phyloP scores from a whole-genome alignment of 2,329 filamentous ascomycete species.

The Fusarium goolgardi region DNA sequence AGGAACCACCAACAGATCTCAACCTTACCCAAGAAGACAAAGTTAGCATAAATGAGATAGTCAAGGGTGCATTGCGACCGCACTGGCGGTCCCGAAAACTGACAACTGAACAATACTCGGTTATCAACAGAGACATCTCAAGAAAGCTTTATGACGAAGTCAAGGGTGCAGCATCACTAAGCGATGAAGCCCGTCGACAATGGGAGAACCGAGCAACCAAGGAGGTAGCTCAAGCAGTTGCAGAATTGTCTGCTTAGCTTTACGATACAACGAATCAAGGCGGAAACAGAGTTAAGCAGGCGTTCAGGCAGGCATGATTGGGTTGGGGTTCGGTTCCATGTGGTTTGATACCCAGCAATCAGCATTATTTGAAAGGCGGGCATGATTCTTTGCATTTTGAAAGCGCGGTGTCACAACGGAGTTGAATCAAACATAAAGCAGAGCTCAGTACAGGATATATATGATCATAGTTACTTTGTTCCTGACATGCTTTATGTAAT shows the following conservation, averaged over 20 bases:
- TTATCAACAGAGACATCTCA: conserved; percentile 90
- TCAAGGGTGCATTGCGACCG: conserved; percentile 83
- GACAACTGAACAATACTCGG: conserved; percentile 89
- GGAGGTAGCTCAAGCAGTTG: conserved; percentile 82
- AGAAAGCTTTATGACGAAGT: conserved; percentile 84
- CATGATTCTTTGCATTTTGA: conserved; percentile 46
- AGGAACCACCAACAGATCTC: conserved; percentile 75
- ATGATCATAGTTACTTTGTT: conserved; percentile 24
- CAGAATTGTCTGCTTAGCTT: conserved; percentile 64
- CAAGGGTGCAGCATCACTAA: conserved; percentile 66
- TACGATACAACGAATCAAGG: conserved; percentile 48
- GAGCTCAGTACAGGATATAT: conserved; percentile 16
- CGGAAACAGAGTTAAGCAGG: conserved; percentile 44
- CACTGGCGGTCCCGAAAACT: conserved; percentile 83
- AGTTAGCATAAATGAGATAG: conserved; percentile 87
- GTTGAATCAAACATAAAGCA: conserved; percentile 37
- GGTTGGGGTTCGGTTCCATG: conserved; percentile 34
- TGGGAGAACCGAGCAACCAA: conserved; percentile 82
- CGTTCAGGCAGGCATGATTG: conserved; percentile 47
- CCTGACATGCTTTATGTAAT: conserved; percentile 32
- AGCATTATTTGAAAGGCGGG: conserved; percentile 47
- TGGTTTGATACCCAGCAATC: conserved; percentile 52
- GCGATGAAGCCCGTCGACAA: conserved; percentile 72
- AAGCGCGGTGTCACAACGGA: conserved; percentile 45
- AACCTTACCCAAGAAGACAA: conserved; percentile 84